These are phyloP conservation scores for Botrytis hyacinthi DNA, from an alignment of 2,329 filamentous ascomycete species.

Conservation along the genomic window DNA sequence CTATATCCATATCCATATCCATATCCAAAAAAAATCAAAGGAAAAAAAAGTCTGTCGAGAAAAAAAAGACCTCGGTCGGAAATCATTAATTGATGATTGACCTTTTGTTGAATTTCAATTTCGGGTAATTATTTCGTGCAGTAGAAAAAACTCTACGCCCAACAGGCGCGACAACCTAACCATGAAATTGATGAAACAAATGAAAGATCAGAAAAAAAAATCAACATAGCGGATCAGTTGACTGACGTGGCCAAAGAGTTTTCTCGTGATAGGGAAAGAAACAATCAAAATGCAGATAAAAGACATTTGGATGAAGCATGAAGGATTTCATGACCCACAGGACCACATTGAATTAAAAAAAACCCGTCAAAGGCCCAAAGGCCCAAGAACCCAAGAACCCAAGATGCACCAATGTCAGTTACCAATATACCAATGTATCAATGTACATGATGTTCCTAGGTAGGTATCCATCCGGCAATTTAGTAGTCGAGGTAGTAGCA, in stretches of 20 bases:
- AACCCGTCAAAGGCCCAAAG: background rate
- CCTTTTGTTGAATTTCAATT: background rate
- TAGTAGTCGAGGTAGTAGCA: background rate
- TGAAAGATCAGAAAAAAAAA: background rate
- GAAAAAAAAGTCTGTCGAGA: background rate
- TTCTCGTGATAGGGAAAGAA: conserved; percentile 13
- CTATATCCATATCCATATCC: too few relatives aligned
- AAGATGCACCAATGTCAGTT: background rate
- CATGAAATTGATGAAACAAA: conserved; percentile 16
- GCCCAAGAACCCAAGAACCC: conserved; percentile 3
- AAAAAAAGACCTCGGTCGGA: background rate
- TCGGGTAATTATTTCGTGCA: background rate
- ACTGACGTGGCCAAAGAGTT: conserved; percentile 18
- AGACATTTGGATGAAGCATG: background rate
- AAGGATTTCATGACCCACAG: conserved; percentile 1
- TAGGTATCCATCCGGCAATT: conserved; percentile 3
- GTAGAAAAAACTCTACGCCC: background rate
- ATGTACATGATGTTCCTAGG: background rate
- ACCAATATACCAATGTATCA: background rate
- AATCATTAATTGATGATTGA: background rate
- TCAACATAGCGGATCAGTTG: conserved; percentile 1
- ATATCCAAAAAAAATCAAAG: background rate
- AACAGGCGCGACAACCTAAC: conserved; percentile 8
- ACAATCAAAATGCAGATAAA: conserved; percentile 2
- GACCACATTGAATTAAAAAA: background rate